These are phyloP conservation scores for Mesotaenium endlicherianum DNA, from an alignment of 139 green algal species.

Conservation along the genomic window DNA sequence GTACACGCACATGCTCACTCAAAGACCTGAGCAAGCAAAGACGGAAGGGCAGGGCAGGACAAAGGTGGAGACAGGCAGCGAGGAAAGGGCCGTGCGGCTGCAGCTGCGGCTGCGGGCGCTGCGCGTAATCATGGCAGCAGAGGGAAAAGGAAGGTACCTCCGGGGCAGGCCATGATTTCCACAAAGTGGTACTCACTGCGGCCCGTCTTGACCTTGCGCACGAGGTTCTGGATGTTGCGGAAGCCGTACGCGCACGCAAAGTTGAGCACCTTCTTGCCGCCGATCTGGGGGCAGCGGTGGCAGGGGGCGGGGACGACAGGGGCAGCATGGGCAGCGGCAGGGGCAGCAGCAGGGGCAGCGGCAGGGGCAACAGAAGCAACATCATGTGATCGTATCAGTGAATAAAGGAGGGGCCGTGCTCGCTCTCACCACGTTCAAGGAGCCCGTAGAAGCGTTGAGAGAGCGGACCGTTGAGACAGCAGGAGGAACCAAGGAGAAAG, in stretches of 20 bases:
- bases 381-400: too few species aligned
- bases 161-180: conserved; percentile 96
- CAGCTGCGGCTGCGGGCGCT: not conserved
- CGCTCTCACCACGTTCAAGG: too few species aligned
- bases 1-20: too few species aligned
- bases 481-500: too few species aligned
- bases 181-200: conserved; percentile 87
- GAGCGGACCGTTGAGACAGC: too few species aligned
- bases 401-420: too few species aligned
- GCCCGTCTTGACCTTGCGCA: conserved; percentile 79
- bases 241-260: conserved; percentile 89
- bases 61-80: too few species aligned
- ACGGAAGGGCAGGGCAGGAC: too few species aligned
- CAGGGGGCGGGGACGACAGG: too few species aligned
- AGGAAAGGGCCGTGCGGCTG: not conserved
- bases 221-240: conserved; percentile 93
- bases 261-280: conserved; percentile 63
- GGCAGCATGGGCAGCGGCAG: too few species aligned
- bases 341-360: not conserved
- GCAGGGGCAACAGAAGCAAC: too few species aligned
- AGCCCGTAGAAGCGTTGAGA: too few species aligned
- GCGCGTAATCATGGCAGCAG: not conserved
- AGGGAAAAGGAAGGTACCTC: conserved; percentile 28
- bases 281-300: conserved; percentile 24
- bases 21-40: not conserved